phyloP scores from a whole-genome alignment of 2,329 filamentous ascomycete species.

The Fusarium solani-melongenae region DNA sequence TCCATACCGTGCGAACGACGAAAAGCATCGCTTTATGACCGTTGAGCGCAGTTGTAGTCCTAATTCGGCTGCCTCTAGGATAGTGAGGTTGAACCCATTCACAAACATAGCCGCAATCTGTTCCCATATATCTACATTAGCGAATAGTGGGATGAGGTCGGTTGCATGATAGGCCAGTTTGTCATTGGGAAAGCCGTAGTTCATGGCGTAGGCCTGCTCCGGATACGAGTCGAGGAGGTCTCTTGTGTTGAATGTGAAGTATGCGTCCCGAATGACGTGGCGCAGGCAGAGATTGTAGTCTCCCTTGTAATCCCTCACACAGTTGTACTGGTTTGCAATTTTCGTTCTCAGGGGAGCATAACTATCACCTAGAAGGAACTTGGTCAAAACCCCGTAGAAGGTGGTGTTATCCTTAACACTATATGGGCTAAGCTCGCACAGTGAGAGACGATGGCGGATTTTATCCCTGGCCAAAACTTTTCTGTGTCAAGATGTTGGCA shows the following conservation, averaged over 20 bases:
- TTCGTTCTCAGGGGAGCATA: background rate
- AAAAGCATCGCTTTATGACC: background rate
- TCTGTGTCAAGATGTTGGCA: background rate
- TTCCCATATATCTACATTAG: background rate
- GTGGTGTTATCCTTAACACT: background rate
- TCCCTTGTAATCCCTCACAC: background rate
- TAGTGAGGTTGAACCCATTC: background rate
- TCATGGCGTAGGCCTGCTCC: slow-evolving; percentile 12
- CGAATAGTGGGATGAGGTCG: slow-evolving; percentile 9
- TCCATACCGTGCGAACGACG: background rate
- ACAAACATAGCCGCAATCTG: background rate
- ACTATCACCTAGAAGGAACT: background rate
- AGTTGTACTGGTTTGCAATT: background rate
- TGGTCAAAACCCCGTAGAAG: background rate
- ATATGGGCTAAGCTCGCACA: background rate
- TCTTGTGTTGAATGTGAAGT: background rate
- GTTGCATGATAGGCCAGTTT: background rate
- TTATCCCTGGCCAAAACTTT: background rate
- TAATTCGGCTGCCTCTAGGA: background rate
- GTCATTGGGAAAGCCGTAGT: slow-evolving; percentile 4
- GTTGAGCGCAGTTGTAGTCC: background rate
- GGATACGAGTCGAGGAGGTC: slow-evolving; percentile 5
- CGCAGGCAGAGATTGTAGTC: background rate
- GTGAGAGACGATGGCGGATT: background rate
- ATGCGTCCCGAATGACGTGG: background rate